These are phyloP conservation scores for Xylaria multiplex DNA, from an alignment of 2,329 filamentous ascomycete species.

Conservation along the genomic window DNA sequence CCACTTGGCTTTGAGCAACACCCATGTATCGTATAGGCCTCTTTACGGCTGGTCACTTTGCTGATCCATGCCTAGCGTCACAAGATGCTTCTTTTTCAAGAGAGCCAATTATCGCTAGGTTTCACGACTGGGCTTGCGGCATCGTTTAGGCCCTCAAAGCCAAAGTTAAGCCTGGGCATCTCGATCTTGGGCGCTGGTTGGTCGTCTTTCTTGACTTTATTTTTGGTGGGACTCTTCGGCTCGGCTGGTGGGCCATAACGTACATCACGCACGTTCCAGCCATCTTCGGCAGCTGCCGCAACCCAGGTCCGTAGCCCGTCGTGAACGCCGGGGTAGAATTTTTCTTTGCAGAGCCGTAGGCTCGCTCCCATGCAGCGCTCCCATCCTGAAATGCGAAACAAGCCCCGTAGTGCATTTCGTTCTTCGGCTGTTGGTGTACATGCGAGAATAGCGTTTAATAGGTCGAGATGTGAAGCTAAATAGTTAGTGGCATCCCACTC, in stretches of 20 bases:
- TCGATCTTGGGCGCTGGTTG: conserved; percentile 70
- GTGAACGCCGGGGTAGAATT: conserved; percentile 94
- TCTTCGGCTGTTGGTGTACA: conserved; percentile 75
- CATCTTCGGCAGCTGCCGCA: conserved; percentile 84
- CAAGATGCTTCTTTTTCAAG: conserved; percentile 41
- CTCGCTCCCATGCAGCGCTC: conserved; percentile 89
- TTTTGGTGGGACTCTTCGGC: conserved; percentile 57
- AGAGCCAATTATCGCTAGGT: conserved; percentile 47
- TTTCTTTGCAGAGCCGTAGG: conserved; percentile 93
- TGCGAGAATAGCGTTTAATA: conserved; percentile 89
- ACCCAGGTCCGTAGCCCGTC: conserved; percentile 91
- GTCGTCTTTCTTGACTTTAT: conserved; percentile 56
- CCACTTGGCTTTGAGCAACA: conserved; percentile 9
- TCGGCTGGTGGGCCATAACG: conserved; percentile 72
- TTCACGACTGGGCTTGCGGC: conserved; percentile 37
- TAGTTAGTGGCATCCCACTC: conserved; percentile 99
- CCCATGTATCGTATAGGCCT: background rate
- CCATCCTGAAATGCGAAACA: conserved; percentile 85
- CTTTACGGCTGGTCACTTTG: conserved; percentile 2
- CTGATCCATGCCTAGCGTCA: conserved; percentile 27
- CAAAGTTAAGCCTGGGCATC: conserved; percentile 66
- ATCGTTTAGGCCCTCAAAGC: conserved; percentile 46
- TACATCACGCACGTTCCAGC: conserved; percentile 85
- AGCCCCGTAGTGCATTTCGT: conserved; percentile 80
- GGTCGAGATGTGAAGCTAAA: conserved; percentile 88